A percentile compares a stretch with the other conserved stretches of the same genome.
phyloP scores from a whole-genome alignment of 805 yeast genomes.

The Kodamaea jinghongensis region DNA sequence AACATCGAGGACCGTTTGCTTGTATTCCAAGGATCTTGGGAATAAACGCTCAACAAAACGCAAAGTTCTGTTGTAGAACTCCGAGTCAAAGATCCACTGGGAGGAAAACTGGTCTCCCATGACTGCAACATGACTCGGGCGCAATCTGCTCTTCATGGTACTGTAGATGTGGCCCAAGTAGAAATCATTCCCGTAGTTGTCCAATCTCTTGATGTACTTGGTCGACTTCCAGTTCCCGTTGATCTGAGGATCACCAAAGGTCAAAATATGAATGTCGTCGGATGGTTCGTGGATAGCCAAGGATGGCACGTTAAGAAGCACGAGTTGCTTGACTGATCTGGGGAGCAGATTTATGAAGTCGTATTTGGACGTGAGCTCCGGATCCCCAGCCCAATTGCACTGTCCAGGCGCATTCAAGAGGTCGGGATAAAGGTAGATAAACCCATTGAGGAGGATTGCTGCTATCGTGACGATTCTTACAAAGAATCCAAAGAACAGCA shows the following conservation, averaged over 20 bases:
- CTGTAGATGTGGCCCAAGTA: conserved; percentile 81
- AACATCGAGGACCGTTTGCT: conserved; percentile 47
- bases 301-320: conserved; percentile 23
- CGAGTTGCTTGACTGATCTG: conserved; percentile 12
- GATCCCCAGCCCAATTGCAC: conserved; percentile 56
- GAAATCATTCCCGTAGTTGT: conserved; percentile 85
- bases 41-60: conserved; percentile 72
- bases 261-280: conserved; percentile 60
- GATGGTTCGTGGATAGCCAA: conserved; percentile 15
- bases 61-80: conserved; percentile 75
- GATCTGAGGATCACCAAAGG: conserved; percentile 97
- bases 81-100: conserved; percentile 91
- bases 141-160: conserved; percentile 58
- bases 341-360: conserved; percentile 14
- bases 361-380: conserved; percentile 7
- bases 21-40: conserved; percentile 53
- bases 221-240: conserved; percentile 81
- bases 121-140: conserved; percentile 81
- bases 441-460: conserved; percentile 53
- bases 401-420: conserved; percentile 38
- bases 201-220: conserved; percentile 69
- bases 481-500: conserved; percentile 2
- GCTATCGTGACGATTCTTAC: conserved; percentile 30
- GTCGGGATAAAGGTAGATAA: conserved; percentile 77
- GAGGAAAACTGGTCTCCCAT: conserved; percentile 92